Evolutionary conservation across 1,284 basidiomycete species (phyloP).

Genomic region (Apiotrichum akiyoshidainum): DNA sequence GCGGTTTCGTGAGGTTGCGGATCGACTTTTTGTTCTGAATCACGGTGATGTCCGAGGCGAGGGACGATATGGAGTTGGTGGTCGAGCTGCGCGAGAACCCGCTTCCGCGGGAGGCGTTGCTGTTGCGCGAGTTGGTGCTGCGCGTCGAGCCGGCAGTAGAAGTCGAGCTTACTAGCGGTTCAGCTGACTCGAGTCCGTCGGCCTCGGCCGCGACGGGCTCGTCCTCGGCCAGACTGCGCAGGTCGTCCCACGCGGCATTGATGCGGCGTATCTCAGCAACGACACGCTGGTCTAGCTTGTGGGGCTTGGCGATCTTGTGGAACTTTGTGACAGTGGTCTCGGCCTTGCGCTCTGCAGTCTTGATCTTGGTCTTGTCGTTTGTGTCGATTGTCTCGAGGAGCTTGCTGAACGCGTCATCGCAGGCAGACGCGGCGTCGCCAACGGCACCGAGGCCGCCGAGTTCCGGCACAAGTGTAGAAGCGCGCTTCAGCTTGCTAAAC

Average conservation of each 20-base stretch:
- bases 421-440: slow-evolving; percentile 16
- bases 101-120: neutral
- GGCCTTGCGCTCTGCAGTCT: slow-evolving; percentile 7
- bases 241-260: slow-evolving; percentile 21
- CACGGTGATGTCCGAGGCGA: neutral
- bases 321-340: slow-evolving; percentile 6
- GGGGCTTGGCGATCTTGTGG: slow-evolving; percentile 9
- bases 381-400: slow-evolving; percentile 30
- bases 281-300: slow-evolving; percentile 25
- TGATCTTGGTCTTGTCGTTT: neutral
- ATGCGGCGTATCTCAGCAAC: slow-evolving; percentile 23
- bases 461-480: slow-evolving; percentile 12
- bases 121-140: neutral
- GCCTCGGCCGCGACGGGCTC: too few relatives aligned
- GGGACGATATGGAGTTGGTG: neutral
- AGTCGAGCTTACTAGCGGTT: slow-evolving; percentile 1
- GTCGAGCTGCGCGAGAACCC: neutral
- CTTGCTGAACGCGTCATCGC: slow-evolving; percentile 26
- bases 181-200: neutral
- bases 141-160: neutral
- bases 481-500: slow-evolving; percentile 12
- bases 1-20: neutral
- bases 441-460: slow-evolving; percentile 20
- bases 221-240: slow-evolving; percentile 22
- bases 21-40: neutral